These are phyloP conservation scores for Flaveria robusta DNA, from an alignment of 129 eudicot genomes.

Conservation along the genomic window DNA sequence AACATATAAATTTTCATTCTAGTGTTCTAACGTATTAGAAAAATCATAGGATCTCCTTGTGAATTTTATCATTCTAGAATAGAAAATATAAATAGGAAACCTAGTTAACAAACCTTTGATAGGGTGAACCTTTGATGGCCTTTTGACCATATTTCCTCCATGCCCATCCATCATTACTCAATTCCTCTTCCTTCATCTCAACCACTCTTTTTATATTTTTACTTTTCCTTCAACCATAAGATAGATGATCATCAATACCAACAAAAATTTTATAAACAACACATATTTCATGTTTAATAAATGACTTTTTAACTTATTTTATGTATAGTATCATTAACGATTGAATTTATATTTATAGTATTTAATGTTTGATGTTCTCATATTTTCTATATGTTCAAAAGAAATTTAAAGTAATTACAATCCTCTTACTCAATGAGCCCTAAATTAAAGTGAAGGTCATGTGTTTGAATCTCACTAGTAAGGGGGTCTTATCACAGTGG, in stretches of 20 bases:
- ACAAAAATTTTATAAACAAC: background rate
- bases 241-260: background rate
- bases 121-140: constrained; percentile 65
- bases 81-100: background rate
- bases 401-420: no score
- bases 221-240: constrained; percentile 47
- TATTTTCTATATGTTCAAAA: no score
- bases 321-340: no score
- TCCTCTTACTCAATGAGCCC: no score
- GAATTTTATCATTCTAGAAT: background rate
- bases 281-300: background rate
- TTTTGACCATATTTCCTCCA: constrained; percentile 82
- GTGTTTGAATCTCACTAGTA: no score
- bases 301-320: no score
- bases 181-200: constrained; percentile 59
- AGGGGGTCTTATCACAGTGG: no score
- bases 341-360: no score
- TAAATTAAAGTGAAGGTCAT: no score
- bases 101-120: constrained; percentile 50
- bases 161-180: constrained; percentile 59
- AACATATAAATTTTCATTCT: background rate
- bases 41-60: background rate
- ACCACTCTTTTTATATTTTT: constrained; percentile 44
- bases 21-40: background rate
- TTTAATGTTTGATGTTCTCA: no score